Conservation (phyloP, 208 protist genomes). For the Plasmodiophora brassicae region DNA sequence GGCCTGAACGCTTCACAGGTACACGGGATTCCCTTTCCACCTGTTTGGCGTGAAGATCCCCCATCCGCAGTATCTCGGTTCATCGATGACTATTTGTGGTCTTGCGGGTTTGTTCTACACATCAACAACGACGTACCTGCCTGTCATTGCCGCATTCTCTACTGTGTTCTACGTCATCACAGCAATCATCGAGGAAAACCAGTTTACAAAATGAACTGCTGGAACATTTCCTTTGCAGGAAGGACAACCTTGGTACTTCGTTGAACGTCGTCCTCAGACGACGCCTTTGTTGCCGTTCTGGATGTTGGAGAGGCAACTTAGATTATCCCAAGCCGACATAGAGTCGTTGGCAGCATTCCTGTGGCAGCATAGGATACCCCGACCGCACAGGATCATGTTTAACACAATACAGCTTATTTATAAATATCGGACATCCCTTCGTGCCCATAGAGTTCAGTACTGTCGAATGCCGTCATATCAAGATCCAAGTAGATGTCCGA, state of each 20-base stretch:
- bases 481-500: slow-evolving; percentile 7
- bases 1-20: not conserved
- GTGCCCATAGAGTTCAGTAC: not conserved
- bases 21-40: not conserved
- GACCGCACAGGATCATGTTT: too few species aligned
- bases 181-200: not conserved
- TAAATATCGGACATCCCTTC: slow-evolving; percentile 20
- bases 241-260: too few species aligned
- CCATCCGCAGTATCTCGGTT: not conserved
- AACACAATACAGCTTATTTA: too few species aligned
- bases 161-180: not conserved
- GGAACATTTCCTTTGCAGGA: too few species aligned
- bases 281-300: too few species aligned
- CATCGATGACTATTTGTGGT: not conserved
- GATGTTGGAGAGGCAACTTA: too few species aligned
- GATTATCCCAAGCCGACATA: too few species aligned
- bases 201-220: too few species aligned
- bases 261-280: too few species aligned
- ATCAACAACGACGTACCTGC: not conserved
- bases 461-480: not conserved
- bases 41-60: not conserved
- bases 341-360: too few species aligned
- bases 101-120: not conserved
- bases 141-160: not conserved
- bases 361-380: too few species aligned